These are phyloP conservation scores for Blastocystis hominis DNA, from an alignment of 352 stramenopile genomes.

Conservation along the genomic window DNA sequence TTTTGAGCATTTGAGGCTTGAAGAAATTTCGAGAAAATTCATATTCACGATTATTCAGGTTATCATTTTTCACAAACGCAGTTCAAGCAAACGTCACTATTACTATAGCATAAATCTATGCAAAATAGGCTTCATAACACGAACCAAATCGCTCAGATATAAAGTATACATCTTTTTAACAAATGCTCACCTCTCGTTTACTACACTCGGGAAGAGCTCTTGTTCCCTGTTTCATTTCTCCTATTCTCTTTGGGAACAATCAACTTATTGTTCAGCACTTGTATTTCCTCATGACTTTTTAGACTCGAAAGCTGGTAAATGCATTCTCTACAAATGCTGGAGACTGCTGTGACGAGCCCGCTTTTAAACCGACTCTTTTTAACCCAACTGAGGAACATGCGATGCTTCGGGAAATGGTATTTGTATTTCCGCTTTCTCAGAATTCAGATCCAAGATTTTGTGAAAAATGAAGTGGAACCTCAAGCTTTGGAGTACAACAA, in stretches of 20 bases:
- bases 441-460: conserved; percentile 67
- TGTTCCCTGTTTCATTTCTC: background rate
- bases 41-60: background rate
- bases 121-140: background rate
- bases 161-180: background rate
- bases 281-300: background rate
- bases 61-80: too few species aligned
- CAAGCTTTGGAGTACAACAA: conserved; percentile 88
- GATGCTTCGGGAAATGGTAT: conserved; percentile 81
- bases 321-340: background rate
- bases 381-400: conserved; percentile 77
- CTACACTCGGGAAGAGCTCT: background rate
- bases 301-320: background rate
- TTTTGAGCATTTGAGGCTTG: background rate
- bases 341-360: background rate
- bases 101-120: too few species aligned
- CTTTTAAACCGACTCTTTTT: conserved; percentile 64
- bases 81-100: too few species aligned
- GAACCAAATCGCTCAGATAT: too few species aligned
- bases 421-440: conserved; percentile 30
- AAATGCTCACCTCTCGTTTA: background rate
- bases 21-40: background rate
- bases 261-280: background rate
- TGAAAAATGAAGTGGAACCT: conserved; percentile 88
- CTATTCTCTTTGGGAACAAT: background rate